A percentile compares a stretch with the other conserved stretches of the same genome.
Evolutionary conservation across 768 basidiomycete species (phyloP).

Genomic region (Tylopilus sp.): DNA sequence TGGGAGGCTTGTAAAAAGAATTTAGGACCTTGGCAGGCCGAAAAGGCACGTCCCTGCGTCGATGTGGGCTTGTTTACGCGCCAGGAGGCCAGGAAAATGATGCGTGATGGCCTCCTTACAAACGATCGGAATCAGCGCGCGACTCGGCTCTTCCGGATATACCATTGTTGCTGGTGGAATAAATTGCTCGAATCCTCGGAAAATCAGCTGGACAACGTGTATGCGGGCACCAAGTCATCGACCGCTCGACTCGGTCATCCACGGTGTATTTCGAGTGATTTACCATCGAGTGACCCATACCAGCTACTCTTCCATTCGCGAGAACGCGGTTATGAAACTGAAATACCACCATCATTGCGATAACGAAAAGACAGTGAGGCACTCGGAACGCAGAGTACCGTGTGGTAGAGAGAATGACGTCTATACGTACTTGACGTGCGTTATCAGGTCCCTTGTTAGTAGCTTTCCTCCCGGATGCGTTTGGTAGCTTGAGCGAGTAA

Average conservation of each 20-base stretch:
- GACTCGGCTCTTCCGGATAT: neutral
- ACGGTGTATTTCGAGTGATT: neutral
- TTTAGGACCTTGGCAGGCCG: no score
- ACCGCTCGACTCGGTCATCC: neutral
- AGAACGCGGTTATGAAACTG: neutral
- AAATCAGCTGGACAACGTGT: conserved; percentile 1
- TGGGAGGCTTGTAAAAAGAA: neutral
- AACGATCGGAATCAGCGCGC: neutral
- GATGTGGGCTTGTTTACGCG: no score
- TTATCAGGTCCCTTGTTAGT: neutral
- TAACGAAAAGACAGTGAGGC: neutral
- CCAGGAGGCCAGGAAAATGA: no score
- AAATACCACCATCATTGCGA: neutral
- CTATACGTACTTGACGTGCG: neutral
- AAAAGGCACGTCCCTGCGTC: neutral
- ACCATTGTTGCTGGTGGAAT: neutral
- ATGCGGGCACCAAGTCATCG: neutral
- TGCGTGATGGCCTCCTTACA: neutral
- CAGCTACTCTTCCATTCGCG: neutral
- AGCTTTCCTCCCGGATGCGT: neutral
- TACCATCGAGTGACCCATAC: neutral
- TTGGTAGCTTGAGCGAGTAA: neutral
- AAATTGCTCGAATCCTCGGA: neutral
- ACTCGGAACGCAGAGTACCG: neutral
- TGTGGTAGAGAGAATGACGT: neutral